phyloP scores from a whole-genome alignment of 164 flowering plant species.

The Stephania yunnanensis region DNA sequence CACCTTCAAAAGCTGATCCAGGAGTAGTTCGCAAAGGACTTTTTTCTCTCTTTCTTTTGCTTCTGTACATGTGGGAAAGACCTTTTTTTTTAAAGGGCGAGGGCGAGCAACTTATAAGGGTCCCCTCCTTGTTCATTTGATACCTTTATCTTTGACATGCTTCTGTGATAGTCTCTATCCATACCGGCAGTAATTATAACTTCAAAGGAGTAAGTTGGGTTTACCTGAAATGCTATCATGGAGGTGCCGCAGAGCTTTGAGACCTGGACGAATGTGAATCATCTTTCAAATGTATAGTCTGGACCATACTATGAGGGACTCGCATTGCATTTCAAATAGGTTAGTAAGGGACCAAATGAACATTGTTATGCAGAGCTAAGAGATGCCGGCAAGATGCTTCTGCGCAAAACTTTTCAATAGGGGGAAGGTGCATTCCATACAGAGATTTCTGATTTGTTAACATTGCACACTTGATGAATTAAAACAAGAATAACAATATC shows the following conservation, averaged over 20 bases:
- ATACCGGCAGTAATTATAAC: neutral
- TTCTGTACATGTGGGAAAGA: neutral
- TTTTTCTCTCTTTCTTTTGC: neutral
- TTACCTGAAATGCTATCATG: neutral
- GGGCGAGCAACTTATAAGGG: neutral
- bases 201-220: neutral
- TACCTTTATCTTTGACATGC: conserved; percentile 8
- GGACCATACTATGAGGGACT: neutral
- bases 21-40: neutral
- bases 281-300: no score
- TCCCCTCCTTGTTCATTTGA: neutral
- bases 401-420: no score
- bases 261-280: no score
- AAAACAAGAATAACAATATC: no score
- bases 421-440: no score
- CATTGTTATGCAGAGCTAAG: no score
- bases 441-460: no score
- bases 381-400: no score
- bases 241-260: neutral
- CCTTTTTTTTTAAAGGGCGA: neutral
- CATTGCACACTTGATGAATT: no score
- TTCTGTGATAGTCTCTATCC: neutral
- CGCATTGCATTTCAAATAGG: neutral
- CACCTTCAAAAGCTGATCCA: neutral
- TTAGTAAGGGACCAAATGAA: no score